Base-by-base conservation (phyloP, 495 filamentous ascomycete genomes). In the Hypoxylon crocopeplum region DNA sequence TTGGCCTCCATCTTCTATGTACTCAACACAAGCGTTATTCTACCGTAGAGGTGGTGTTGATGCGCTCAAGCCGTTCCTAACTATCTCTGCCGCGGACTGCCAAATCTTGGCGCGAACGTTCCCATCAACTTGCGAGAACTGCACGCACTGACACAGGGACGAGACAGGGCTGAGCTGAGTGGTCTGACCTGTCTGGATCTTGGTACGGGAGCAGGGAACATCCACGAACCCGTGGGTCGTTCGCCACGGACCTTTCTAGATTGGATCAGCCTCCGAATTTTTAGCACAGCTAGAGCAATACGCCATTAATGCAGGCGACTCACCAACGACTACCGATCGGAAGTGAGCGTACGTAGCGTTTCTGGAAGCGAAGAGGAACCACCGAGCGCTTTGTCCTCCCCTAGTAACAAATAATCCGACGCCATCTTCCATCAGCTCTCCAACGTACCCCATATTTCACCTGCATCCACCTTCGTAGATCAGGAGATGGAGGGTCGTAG, bases 141-240 rank as follows among this genome's bases (percentile, higher is more conserved):
- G n/a, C n/a, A n/a, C n/a, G n/a, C n/a, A n/a, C n/a, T n/a, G n/a
- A n/a, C n/a, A n/a, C n/a, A n/a, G n/a, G n/a, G n/a, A n/a, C n/a
- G n/a, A 16, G 17, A 32, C 49, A 38, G 49, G 44, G 49, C 42
- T 55, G 49, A 55, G 12, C 44, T 37, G 30, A 32, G 38, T 61
- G 44, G 42, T 13, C 42, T 54, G 36, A 61, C 44, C 25, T 10
- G 27, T 41, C 29, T 48, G 21, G 42, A 60, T 60, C 48, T 60
- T 54, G 22, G 19, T 51, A 25, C 40, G 6, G 56, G 29, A 42
- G 19, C 21, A 48, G 37, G 47, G 49, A 24, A 48, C 5, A 50
- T 46, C 45, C 50, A 56, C 45, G 39, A 21, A 32, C 25, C 7
- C 45, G 22, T 32, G 50, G 50, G 17, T 15, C 38, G 12, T 1